Conservation (phyloP, 371 early-diverging fungal species). For the Mortierella sp. region DNA sequence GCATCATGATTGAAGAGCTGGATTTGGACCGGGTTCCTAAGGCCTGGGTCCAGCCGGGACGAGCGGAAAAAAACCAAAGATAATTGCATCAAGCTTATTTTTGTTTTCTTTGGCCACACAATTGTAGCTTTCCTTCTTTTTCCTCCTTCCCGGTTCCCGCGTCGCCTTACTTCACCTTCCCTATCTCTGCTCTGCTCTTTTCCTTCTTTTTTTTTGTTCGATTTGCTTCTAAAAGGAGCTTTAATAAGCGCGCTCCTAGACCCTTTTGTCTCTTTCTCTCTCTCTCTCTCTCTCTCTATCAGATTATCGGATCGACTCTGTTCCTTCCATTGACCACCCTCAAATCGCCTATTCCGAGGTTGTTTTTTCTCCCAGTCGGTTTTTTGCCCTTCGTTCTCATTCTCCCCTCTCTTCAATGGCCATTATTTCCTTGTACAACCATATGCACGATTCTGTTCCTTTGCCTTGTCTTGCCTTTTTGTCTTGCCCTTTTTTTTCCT, state of each 20-base stretch:
- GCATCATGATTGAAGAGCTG: neutral
- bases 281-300: neutral
- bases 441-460: neutral
- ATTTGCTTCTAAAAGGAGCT: neutral
- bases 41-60: conserved; percentile 7
- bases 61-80: neutral
- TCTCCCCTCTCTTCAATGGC: no score
- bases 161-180: neutral
- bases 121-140: neutral
- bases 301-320: neutral
- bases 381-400: neutral
- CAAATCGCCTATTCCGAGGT: neutral
- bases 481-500: neutral
- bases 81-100: conserved; percentile 8
- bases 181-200: neutral
- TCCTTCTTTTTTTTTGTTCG: neutral
- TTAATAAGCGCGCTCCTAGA: neutral
- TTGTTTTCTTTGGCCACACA: neutral
- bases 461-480: neutral
- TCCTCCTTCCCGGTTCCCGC: conserved; percentile 1
- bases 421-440: neutral
- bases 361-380: neutral
- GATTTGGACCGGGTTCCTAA: conserved; percentile 3
- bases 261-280: neutral
- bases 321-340: no score